Conservation (phyloP, 768 basidiomycete species). For the Lactarius indigo region DNA sequence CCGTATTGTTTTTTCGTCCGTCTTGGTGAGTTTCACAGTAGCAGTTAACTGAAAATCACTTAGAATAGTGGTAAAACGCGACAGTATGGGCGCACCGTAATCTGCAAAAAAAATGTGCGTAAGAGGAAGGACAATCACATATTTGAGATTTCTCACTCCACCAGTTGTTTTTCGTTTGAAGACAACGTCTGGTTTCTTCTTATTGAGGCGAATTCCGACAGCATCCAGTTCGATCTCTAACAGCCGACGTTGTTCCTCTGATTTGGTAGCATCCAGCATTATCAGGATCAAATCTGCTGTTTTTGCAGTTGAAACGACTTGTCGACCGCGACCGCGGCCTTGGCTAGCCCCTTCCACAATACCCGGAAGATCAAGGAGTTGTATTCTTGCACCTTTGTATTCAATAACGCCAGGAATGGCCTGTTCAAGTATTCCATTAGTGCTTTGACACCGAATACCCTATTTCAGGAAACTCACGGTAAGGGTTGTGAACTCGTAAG, state of each 20-base stretch:
- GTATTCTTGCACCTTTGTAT: constrained; percentile 90
- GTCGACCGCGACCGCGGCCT: constrained; percentile 89
- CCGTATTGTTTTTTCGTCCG: constrained; percentile 92
- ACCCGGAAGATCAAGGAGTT: constrained; percentile 92
- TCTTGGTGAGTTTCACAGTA: constrained; percentile 91
- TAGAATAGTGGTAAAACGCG: constrained; percentile 1
- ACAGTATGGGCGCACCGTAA: constrained; percentile 51
- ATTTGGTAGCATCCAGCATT: constrained; percentile 92
- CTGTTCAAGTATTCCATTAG: constrained; percentile 33
- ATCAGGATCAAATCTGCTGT: constrained; percentile 79
- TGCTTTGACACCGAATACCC: not conserved
- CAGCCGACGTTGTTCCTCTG: constrained; percentile 82
- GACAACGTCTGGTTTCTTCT: constrained; percentile 85
- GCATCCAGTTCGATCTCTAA: constrained; percentile 94
- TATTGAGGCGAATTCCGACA: constrained; percentile 94
- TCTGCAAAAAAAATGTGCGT: constrained; percentile 40
- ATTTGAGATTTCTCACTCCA: constrained; percentile 54
- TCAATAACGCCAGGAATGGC: constrained; percentile 98
- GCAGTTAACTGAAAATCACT: constrained; percentile 60
- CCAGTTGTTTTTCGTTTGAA: constrained; percentile 93
- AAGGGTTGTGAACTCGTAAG: constrained; percentile 94
- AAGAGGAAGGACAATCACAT: constrained; percentile 18
- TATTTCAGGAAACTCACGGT: constrained; percentile 46
- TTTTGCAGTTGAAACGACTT: constrained; percentile 78
- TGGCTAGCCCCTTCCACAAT: constrained; percentile 93